Evolutionary conservation across 1,139 yeast genomes (phyloP).

Genomic region (Nakaseomyces kungkrabaensis): DNA sequence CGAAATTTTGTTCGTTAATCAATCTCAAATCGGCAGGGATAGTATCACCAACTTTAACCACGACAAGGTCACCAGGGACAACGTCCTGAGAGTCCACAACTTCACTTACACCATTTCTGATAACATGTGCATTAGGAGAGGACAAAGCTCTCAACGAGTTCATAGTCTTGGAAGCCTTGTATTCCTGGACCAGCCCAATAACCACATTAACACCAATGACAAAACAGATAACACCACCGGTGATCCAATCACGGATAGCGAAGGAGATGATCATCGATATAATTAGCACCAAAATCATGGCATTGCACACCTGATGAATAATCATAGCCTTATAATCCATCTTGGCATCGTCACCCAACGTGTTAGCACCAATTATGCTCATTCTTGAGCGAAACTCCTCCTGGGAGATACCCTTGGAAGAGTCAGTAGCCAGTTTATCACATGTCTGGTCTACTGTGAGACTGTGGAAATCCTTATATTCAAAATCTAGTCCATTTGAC

Average conservation of each 20-base stretch:
- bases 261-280: constrained; percentile 83
- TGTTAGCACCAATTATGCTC: constrained; percentile 43
- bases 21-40: constrained; percentile 91
- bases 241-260: constrained; percentile 87
- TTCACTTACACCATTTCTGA: constrained; percentile 66
- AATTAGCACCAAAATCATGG: constrained; percentile 73
- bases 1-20: constrained; percentile 62
- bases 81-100: constrained; percentile 71
- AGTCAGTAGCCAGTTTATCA: constrained; percentile 51
- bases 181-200: constrained; percentile 93
- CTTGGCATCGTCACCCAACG: constrained; percentile 26
- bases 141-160: constrained; percentile 86
- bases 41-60: constrained; percentile 83
- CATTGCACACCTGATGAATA: constrained; percentile 80
- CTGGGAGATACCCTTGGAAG: constrained; percentile 48
- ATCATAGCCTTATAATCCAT: constrained; percentile 59
- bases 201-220: constrained; percentile 89
- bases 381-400: constrained; percentile 61
- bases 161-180: constrained; percentile 84
- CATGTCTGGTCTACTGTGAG: constrained; percentile 53
- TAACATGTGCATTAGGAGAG: constrained; percentile 86
- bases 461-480: constrained; percentile 24
- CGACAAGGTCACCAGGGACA: constrained; percentile 95
- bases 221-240: constrained; percentile 79
- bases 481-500: constrained; percentile 7